Conservation (phyloP, 805 yeast genomes). For the Zygosaccharomyces bisporus region DNA sequence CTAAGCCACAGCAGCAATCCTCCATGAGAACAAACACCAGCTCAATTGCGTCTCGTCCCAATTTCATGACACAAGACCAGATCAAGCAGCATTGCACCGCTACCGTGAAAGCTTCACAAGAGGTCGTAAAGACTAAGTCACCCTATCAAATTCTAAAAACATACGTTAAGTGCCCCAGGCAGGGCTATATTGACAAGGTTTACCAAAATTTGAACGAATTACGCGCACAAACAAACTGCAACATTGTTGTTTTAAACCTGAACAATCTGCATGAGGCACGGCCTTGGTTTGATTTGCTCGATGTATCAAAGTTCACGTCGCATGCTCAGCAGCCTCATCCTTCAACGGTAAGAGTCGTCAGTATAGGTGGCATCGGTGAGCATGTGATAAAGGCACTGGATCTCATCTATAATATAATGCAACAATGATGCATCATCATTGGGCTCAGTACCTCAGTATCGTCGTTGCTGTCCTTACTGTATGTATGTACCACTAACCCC, state of each 20-base stretch:
- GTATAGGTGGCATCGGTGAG: conserved; percentile 36
- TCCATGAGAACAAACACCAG: neutral
- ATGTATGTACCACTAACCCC: neutral
- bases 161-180: conserved; percentile 34
- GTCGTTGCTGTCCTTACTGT: neutral
- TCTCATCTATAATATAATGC: conserved; percentile 15
- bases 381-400: conserved; percentile 30
- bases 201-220: conserved; percentile 32
- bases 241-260: conserved; percentile 33
- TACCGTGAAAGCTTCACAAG: conserved; percentile 28
- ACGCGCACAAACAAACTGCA: conserved; percentile 34
- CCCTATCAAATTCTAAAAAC: conserved; percentile 34
- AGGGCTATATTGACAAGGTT: conserved; percentile 26
- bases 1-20: conserved; percentile 2
- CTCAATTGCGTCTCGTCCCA: conserved; percentile 8
- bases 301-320: conserved; percentile 23
- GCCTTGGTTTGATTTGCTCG: conserved; percentile 30
- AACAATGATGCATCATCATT: neutral
- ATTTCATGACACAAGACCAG: conserved; percentile 30
- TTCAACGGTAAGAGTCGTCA: conserved; percentile 31
- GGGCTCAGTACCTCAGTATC: neutral
- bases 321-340: conserved; percentile 30
- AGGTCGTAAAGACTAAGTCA: conserved; percentile 25
- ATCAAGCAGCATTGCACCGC: conserved; percentile 32
- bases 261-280: conserved; percentile 35